Conservation (phyloP, 495 filamentous ascomycete species). For the Penicillium samsonianum region DNA sequence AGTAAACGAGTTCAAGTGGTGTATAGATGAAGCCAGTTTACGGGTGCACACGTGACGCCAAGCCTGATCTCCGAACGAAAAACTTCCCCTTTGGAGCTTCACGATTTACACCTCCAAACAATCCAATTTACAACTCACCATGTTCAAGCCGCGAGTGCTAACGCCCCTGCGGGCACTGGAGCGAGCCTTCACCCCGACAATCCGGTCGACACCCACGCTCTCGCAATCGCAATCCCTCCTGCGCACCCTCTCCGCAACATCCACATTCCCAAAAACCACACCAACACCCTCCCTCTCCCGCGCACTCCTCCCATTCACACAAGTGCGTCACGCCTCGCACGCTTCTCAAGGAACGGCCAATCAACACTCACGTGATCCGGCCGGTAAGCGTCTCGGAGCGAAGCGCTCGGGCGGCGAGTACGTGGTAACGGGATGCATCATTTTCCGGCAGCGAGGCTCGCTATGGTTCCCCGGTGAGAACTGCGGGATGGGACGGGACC, state of each 20-base stretch:
- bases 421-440: conserved; percentile 93
- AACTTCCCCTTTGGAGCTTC: conserved; percentile 37
- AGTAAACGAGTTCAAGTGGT: not conserved
- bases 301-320: conserved; percentile 38
- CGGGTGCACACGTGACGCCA: conserved; percentile 34
- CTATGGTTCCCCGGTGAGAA: conserved; percentile 95
- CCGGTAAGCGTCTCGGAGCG: conserved; percentile 90
- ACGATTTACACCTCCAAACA: conserved; percentile 20
- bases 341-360: conserved; percentile 86
- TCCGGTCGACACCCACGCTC: conserved; percentile 27
- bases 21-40: conserved; percentile 35
- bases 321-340: conserved; percentile 76
- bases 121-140: conserved; percentile 25
- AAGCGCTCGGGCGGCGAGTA: conserved; percentile 91
- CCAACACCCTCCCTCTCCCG: conserved; percentile 29
- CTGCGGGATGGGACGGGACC: conserved; percentile 90
- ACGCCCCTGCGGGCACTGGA: conserved; percentile 45
- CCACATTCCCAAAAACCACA: conserved; percentile 29
- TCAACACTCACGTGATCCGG: conserved; percentile 74
- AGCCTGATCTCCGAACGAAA: conserved; percentile 37
- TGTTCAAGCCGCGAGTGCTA: conserved; percentile 48
- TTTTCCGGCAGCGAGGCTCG: conserved; percentile 94
- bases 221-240: conserved; percentile 36
- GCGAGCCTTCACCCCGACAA: conserved; percentile 35
- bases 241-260: conserved; percentile 41